Conservation (phyloP, 495 filamentous ascomycete species). For the Darksidea phi region DNA sequence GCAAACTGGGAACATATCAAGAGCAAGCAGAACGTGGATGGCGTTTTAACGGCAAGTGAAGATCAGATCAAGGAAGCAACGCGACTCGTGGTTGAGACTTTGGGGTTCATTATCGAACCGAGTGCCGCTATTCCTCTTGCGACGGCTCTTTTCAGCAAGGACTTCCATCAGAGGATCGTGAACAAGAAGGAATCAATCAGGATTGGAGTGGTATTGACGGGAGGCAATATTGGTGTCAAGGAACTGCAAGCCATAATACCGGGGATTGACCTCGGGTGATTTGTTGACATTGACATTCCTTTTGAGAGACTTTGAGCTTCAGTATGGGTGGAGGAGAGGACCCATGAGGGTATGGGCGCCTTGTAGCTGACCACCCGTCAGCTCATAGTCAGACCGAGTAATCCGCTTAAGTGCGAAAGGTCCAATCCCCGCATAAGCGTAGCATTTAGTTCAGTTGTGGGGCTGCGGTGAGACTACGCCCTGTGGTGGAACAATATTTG, state of each 20-base stretch:
- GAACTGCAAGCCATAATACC: not conserved
- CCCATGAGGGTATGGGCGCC: too few species aligned
- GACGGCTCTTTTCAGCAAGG: slow-evolving; percentile 3
- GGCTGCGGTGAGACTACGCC: too few species aligned
- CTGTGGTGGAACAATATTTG: too few species aligned
- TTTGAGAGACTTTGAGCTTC: too few species aligned
- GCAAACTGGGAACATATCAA: slow-evolving; percentile 11
- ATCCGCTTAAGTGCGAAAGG: too few species aligned
- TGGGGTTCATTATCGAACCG: slow-evolving; percentile 16
- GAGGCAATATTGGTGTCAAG: slow-evolving; percentile 3
- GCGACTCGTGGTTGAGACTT: not conserved
- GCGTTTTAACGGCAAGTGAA: slow-evolving; percentile 10
- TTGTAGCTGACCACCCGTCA: too few species aligned
- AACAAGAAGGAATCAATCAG: not conserved
- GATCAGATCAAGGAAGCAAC: slow-evolving; percentile 1
- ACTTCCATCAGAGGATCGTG: slow-evolving; percentile 1
- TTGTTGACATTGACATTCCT: too few species aligned
- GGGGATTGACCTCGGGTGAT: not conserved
- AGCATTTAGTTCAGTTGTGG: too few species aligned
- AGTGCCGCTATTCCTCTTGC: slow-evolving; percentile 18
- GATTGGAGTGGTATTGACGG: slow-evolving; percentile 10
- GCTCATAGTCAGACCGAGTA: too few species aligned
- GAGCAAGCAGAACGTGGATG: slow-evolving; percentile 4
- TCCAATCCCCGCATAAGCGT: too few species aligned
- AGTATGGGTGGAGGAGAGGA: too few species aligned